Percentiles rank a stretch among this genome's conserved stretches.
Evolutionary conservation across 2,329 filamentous ascomycete species (phyloP).

Genomic region (Akanthomyces lecanii): DNA sequence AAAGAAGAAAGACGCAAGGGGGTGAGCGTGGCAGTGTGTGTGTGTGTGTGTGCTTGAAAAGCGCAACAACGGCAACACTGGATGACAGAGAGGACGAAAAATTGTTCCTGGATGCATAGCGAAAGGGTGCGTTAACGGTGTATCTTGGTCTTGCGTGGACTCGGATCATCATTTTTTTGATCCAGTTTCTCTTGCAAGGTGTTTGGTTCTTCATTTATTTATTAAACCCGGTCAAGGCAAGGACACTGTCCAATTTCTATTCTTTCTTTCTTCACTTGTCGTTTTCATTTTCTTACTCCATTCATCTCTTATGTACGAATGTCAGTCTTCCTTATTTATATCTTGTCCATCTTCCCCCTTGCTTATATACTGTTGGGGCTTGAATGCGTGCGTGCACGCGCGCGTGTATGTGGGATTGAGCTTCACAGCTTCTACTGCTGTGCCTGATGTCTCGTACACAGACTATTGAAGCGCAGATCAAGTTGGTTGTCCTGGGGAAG

Average conservation of each 20-base stretch:
- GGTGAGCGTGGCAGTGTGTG: not conserved
- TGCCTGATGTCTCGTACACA: too few relatives aligned
- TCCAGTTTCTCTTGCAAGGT: slow-evolving; percentile 25
- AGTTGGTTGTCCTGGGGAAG: too few relatives aligned
- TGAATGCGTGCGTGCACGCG: too few relatives aligned
- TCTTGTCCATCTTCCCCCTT: not conserved
- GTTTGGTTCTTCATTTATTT: slow-evolving; percentile 19
- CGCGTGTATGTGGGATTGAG: not conserved
- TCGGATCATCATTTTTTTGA: slow-evolving; percentile 16
- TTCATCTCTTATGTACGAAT: slow-evolving; percentile 11
- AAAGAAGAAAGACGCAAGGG: slow-evolving; percentile 4
- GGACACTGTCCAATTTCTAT: slow-evolving; percentile 21
- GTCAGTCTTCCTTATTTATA: slow-evolving; percentile 14
- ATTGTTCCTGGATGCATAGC: slow-evolving; percentile 40
- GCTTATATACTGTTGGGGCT: too few relatives aligned
- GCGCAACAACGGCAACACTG: not conserved
- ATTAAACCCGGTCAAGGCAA: slow-evolving; percentile 17
- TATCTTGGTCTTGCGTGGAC: slow-evolving; percentile 36
- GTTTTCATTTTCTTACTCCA: slow-evolving; percentile 7
- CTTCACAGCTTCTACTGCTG: too few relatives aligned
- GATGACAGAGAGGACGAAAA: not conserved
- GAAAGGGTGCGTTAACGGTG: slow-evolving; percentile 39
- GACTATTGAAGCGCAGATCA: too few relatives aligned
- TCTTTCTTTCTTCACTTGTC: slow-evolving; percentile 17
- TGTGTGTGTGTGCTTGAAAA: not conserved